Percentiles rank a stretch among this genome's conserved stretches.
phyloP scores from a whole-genome alignment of 148 eudicot genomes.

The Beta vulgaris region DNA sequence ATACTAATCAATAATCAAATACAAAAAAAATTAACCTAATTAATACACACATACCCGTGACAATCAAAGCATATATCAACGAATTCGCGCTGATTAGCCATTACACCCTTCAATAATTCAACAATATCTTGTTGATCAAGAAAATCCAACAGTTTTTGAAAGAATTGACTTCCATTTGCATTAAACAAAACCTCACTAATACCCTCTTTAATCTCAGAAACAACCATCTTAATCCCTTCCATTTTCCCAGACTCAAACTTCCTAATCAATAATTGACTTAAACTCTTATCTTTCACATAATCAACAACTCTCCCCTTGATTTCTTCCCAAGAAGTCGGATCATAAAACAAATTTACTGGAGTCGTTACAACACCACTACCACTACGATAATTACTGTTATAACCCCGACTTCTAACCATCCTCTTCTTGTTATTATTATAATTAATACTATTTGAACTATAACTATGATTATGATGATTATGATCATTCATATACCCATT shows the following conservation, averaged over 20 bases:
- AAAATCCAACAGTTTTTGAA: conserved; percentile 33
- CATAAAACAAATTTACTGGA: no score
- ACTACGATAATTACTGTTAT: no score
- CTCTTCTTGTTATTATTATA: no score
- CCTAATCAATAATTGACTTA: conserved; percentile 19
- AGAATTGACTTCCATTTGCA: conserved; percentile 28
- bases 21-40: background rate
- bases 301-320: conserved; percentile 3
- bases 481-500: no score
- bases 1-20: no score
- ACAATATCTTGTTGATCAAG: conserved; percentile 31
- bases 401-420: no score
- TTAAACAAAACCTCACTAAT: conserved; percentile 30
- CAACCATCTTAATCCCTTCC: conserved; percentile 31
- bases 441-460: no score
- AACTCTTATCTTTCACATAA: conserved; percentile 27
- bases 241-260: conserved; percentile 25
- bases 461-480: no score
- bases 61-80: conserved; percentile 32
- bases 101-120: conserved; percentile 24
- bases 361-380: no score
- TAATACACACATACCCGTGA: conserved; percentile 30
- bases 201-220: conserved; percentile 33
- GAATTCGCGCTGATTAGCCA: conserved; percentile 13
- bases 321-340: background rate